A percentile compares a stretch with the other conserved stretches of the same genome.
Conservation (phyloP, 441 rosid genomes). For the Populus hybrid region DNA sequence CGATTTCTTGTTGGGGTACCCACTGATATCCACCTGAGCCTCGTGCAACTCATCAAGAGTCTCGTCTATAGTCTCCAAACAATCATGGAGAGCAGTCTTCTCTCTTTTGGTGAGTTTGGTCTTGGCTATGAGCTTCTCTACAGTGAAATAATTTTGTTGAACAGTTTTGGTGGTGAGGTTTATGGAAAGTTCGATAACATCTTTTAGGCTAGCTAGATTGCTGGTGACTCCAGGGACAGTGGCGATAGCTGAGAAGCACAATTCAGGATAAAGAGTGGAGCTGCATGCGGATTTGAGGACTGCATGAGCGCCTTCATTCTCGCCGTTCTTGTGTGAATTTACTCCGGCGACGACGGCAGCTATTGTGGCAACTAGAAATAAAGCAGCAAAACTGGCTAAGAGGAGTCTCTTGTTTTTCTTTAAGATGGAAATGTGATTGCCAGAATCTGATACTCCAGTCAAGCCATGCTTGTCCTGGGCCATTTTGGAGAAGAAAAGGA, state of each 20-base stretch:
- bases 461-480: conserved; percentile 13
- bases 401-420: conserved; percentile 17
- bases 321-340: conserved; percentile 26
- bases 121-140: conserved; percentile 39
- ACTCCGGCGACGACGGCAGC: conserved; percentile 22
- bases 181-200: conserved; percentile 57
- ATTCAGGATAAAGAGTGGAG: conserved; percentile 49
- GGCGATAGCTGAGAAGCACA: conserved; percentile 56
- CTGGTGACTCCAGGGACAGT: conserved; percentile 24
- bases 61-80: conserved; percentile 70
- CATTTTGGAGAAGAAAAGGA: conserved; percentile 1
- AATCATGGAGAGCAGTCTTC: conserved; percentile 68
- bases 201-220: conserved; percentile 44
- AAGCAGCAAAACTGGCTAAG: conserved; percentile 9
- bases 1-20: conserved; percentile 56
- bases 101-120: conserved; percentile 46
- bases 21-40: conserved; percentile 47
- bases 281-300: conserved; percentile 57
- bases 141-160: conserved; percentile 49
- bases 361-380: conserved; percentile 10
- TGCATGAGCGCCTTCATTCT: conserved; percentile 25
- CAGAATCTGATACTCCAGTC: conserved; percentile 7
- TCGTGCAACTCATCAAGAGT: conserved; percentile 64
- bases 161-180: conserved; percentile 52
- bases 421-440: conserved; percentile 1